Evolutionary conservation across 2,329 filamentous ascomycete species (phyloP).

Genomic region (Fusarium austroafricanum): DNA sequence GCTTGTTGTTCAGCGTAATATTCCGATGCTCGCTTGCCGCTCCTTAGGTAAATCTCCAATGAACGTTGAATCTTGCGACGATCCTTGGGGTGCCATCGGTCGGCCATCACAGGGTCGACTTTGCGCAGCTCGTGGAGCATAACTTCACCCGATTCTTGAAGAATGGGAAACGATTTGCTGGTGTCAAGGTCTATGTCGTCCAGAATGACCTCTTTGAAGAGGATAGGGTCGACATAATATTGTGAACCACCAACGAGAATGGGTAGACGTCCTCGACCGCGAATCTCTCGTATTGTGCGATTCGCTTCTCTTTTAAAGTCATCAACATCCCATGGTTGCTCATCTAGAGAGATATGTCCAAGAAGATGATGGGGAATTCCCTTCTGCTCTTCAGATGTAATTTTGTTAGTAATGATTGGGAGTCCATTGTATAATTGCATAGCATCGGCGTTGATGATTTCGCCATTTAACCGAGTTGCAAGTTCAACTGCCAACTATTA

Average conservation of each 20-base stretch:
- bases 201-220: conserved; percentile 76
- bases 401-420: conserved; percentile 96
- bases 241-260: conserved; percentile 95
- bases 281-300: conserved; percentile 79
- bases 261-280: conserved; percentile 80
- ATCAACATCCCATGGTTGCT: conserved; percentile 86
- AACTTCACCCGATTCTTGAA: conserved; percentile 76
- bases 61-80: conserved; percentile 89
- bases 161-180: conserved; percentile 70
- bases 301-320: conserved; percentile 79
- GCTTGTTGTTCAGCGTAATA: conserved; percentile 82
- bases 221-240: conserved; percentile 90
- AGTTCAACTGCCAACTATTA: conserved; percentile 87
- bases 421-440: conserved; percentile 97
- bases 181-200: conserved; percentile 54
- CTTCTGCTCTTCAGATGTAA: conserved; percentile 77
- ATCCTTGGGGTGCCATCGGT: conserved; percentile 94
- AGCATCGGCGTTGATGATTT: conserved; percentile 96
- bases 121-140: conserved; percentile 79
- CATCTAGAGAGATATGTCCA: conserved; percentile 78
- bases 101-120: conserved; percentile 90
- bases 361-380: conserved; percentile 90
- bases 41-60: conserved; percentile 88
- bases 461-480: conserved; percentile 84
- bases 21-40: conserved; percentile 83